phyloP scores from a whole-genome alignment of 192 early-diverging fungal genomes.

The Funneliformis mosseae region DNA sequence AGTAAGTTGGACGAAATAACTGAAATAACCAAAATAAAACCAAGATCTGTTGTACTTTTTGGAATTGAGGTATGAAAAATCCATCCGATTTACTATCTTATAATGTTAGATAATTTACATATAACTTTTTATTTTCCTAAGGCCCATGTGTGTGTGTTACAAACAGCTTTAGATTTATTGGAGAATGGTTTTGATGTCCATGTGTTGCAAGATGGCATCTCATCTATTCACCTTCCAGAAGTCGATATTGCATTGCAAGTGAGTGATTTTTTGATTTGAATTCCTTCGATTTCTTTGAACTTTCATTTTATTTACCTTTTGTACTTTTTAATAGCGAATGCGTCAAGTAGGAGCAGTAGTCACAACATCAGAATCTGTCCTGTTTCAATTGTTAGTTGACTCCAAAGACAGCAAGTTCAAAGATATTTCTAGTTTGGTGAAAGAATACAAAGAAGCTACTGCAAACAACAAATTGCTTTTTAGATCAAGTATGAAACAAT shows the following conservation, averaged over 20 bases:
- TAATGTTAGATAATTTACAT: neutral
- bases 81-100: neutral
- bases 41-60: conserved; percentile 78
- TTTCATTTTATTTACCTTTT: conserved; percentile 50
- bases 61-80: conserved; percentile 75
- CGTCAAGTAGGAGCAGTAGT: conserved; percentile 73
- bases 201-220: conserved; percentile 92
- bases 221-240: conserved; percentile 82
- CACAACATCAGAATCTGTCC: conserved; percentile 71
- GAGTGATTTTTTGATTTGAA: conserved; percentile 39
- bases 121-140: conserved; percentile 31
- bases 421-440: conserved; percentile 77
- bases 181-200: conserved; percentile 78
- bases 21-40: conserved; percentile 27
- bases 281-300: conserved; percentile 44
- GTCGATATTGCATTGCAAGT: conserved; percentile 79
- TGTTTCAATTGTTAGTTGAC: conserved; percentile 74
- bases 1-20: conserved; percentile 44
- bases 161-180: conserved; percentile 90
- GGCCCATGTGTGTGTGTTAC: conserved; percentile 93
- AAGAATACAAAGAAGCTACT: conserved; percentile 75
- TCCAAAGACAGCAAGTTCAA: conserved; percentile 74
- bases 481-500: conserved; percentile 19
- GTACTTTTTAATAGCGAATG: conserved; percentile 47
- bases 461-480: conserved; percentile 62